A percentile compares a stretch with the other conserved stretches of the same genome.
phyloP scores from a whole-genome alignment of 371 early-diverging fungal genomes.

The Rhizopus delemar region DNA sequence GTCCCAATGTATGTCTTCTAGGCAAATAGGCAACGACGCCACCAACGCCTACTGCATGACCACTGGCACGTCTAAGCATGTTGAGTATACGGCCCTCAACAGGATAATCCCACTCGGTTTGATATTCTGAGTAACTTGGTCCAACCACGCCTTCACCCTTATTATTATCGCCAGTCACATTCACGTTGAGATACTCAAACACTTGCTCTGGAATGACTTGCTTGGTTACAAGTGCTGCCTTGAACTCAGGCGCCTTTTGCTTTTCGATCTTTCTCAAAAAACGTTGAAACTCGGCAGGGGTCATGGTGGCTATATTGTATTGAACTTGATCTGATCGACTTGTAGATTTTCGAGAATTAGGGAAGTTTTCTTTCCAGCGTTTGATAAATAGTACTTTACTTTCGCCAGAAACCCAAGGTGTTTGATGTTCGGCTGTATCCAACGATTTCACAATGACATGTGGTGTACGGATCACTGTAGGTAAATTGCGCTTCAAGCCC shows the following conservation, averaged over 20 bases:
- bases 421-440: constrained; percentile 77
- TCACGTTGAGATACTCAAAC: constrained; percentile 32
- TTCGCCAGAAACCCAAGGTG: constrained; percentile 70
- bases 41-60: constrained; percentile 66
- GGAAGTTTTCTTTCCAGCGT: constrained; percentile 77
- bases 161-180: constrained; percentile 6
- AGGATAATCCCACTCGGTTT: constrained; percentile 41
- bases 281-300: constrained; percentile 61
- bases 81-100: constrained; percentile 76
- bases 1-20: constrained; percentile 28
- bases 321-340: constrained; percentile 50
- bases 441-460: constrained; percentile 59
- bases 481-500: constrained; percentile 80
- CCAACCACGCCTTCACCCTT: constrained; percentile 30
- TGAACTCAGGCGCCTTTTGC: constrained; percentile 54
- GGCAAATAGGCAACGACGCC: constrained; percentile 68
- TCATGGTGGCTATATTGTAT: constrained; percentile 55
- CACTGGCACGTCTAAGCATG: constrained; percentile 9
- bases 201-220: constrained; percentile 41
- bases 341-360: constrained; percentile 55
- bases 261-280: constrained; percentile 57
- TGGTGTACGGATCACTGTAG: constrained; percentile 65
- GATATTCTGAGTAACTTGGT: constrained; percentile 39
- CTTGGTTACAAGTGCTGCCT: constrained; percentile 42
- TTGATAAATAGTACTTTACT: constrained; percentile 54